A percentile compares a stretch with the other conserved stretches of the same genome.
Evolutionary conservation across 2,329 filamentous ascomycete genomes (phyloP).

Genomic region (Tolypocladium ophioglossoides): DNA sequence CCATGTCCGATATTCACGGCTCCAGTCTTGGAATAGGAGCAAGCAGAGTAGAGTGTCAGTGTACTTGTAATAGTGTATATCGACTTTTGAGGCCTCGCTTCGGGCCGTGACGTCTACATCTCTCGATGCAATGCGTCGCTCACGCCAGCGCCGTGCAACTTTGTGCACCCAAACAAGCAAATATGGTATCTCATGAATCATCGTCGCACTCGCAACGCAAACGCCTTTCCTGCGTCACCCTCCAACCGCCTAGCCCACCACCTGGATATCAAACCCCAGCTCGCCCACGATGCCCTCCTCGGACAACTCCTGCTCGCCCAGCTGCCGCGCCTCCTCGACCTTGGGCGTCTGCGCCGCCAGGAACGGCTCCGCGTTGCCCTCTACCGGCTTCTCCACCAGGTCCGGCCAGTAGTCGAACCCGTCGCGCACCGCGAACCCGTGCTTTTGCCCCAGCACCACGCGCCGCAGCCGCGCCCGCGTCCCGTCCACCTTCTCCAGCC

Average conservation of each 20-base stretch:
- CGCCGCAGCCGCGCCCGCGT: slow-evolving; percentile 15
- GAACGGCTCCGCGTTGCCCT: slow-evolving; percentile 12
- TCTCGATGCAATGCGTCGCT: no score
- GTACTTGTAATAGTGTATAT: no score
- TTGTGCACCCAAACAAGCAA: neutral
- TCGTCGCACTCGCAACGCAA: no score
- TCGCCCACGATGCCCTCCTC: neutral
- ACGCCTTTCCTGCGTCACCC: no score
- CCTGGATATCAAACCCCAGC: neutral
- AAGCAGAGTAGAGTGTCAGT: no score
- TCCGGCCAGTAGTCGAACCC: slow-evolving; percentile 16
- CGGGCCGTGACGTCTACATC: no score
- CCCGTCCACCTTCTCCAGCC: slow-evolving; percentile 16
- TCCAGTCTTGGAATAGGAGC: no score
- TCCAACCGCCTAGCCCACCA: neutral
- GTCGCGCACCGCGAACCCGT: slow-evolving; percentile 14
- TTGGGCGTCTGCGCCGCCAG: slow-evolving; percentile 3
- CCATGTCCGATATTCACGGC: no score
- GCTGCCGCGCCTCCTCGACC: slow-evolving; percentile 1
- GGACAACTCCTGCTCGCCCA: neutral
- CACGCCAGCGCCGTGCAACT: no score
- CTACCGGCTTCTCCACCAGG: slow-evolving; percentile 13
- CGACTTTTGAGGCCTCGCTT: no score
- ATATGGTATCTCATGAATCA: neutral
- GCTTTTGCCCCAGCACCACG: slow-evolving; percentile 35